Evolutionary conservation across 371 early-diverging fungal genomes (phyloP), one percentile per base, ranked within the genome.

Genomic region (Chytridium lagenaria): DNA sequence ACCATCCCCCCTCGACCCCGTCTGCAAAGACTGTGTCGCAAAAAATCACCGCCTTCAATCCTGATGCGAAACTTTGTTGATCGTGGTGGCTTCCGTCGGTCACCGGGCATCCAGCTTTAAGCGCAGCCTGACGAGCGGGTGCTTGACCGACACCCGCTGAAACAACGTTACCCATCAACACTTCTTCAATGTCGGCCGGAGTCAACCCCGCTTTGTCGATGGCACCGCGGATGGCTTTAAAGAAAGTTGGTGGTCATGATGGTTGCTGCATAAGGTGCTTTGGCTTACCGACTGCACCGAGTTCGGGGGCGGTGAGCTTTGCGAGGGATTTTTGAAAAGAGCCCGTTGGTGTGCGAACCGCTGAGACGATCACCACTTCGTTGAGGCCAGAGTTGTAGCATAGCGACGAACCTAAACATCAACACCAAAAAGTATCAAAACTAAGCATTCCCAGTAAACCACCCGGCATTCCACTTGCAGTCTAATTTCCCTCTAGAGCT

Each of bases 11-110:
- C 70, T 51, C 34, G 50, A 67, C 64, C 94, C 96, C 39, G 90
- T 87, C 76, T 88, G 87, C 78, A 96, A 91, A n/a, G 89, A 81
- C 83, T 93, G 93, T 34, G 95, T 90, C 72, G 91, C 98, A 70
- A 98, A 81, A n/a, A 66, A 90, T 87, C 65, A 95, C 88, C 63
- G 99, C 92, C 85, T 99, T 98, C 90, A 97, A 88, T 34, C 96
- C 97, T 22, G 94, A 94, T 36, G 97, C 98, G 84, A 98, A 55
- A 98, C 97, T 86, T 98, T 98, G 90, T 98, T 98, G 78, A 98
- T 90, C 28, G 95, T 95, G 33, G 97, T 98, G 49, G 94, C 91
- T 70, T 93, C 86, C n/a, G 92, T 91, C n/a, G 19, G 87, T 78
- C 44, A 89, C 84, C 30, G 90, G 85, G 26, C 92, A 72, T 30